These are phyloP conservation scores for Colletotrichum spinosum DNA, from an alignment of 2,329 filamentous ascomycete species.

Conservation along the genomic window DNA sequence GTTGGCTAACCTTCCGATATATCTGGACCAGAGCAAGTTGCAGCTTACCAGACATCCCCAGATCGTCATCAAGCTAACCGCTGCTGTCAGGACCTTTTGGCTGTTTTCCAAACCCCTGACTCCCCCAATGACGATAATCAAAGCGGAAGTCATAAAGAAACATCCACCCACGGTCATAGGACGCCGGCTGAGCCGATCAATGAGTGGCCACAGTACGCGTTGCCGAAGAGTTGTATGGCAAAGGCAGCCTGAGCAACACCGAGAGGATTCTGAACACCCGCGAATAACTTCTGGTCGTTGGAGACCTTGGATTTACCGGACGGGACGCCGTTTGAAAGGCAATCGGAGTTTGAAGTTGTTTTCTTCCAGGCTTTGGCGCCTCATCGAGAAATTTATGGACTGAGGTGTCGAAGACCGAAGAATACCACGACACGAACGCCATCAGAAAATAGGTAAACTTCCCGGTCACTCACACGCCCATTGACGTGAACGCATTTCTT, in stretches of 20 bases:
- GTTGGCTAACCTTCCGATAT: neutral
- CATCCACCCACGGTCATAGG: constrained; percentile 44
- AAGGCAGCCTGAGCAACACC: constrained; percentile 45
- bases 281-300: constrained; percentile 39
- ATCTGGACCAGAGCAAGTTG: neutral
- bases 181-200: constrained; percentile 46
- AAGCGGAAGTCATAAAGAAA: constrained; percentile 42
- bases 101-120: constrained; percentile 43
- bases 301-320: constrained; percentile 9
- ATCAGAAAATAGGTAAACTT: too few relatives aligned
- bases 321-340: constrained; percentile 16
- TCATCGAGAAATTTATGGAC: too few relatives aligned
- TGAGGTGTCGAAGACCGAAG: too few relatives aligned
- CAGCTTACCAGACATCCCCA: constrained; percentile 40
- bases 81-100: constrained; percentile 38
- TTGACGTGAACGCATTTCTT: too few relatives aligned
- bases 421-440: too few relatives aligned
- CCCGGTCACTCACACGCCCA: too few relatives aligned
- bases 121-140: constrained; percentile 46
- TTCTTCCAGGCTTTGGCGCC: too few relatives aligned
- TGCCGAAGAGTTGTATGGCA: constrained; percentile 45
- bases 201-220: constrained; percentile 45
- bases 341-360: neutral
- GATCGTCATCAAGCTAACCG: constrained; percentile 44
- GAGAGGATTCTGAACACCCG: constrained; percentile 44